Percentiles rank a stretch among this genome's conserved stretches.
Conservation (phyloP, 257 asterid species). For the Capsicum pubescens region DNA sequence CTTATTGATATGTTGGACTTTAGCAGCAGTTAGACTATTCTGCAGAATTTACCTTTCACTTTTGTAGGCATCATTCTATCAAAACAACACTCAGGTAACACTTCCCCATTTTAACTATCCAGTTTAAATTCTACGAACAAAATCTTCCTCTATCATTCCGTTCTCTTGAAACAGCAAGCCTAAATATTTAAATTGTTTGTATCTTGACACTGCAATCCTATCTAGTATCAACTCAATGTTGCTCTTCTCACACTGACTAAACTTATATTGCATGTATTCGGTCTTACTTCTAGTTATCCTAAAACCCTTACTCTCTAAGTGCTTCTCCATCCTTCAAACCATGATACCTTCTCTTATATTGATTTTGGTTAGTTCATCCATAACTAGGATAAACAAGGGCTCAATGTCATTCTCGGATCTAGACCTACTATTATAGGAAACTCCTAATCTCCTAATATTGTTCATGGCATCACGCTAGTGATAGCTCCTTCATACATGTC, state of each 20-base stretch:
- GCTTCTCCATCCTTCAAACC: no score
- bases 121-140: not conserved
- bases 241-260: not conserved
- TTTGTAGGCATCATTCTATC: no score
- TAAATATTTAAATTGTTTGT: no score
- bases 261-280: not conserved
- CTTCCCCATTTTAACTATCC: not conserved
- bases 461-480: not conserved
- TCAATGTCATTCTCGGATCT: not conserved
- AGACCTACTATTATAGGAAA: not conserved
- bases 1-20: not conserved
- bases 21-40: not conserved
- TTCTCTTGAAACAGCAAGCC: no score
- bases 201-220: not conserved
- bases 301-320: no score
- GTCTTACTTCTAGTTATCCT: no score
- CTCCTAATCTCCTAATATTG: not conserved
- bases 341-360: not conserved
- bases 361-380: not conserved
- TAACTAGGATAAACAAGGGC: not conserved
- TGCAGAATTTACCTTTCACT: not conserved
- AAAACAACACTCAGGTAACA: not conserved
- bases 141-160: not conserved
- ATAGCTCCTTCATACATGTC: not conserved
- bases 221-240: not conserved